These are phyloP conservation scores for Colletotrichum tofieldiae DNA, from an alignment of 2,329 filamentous ascomycete genomes.

Conservation along the genomic window DNA sequence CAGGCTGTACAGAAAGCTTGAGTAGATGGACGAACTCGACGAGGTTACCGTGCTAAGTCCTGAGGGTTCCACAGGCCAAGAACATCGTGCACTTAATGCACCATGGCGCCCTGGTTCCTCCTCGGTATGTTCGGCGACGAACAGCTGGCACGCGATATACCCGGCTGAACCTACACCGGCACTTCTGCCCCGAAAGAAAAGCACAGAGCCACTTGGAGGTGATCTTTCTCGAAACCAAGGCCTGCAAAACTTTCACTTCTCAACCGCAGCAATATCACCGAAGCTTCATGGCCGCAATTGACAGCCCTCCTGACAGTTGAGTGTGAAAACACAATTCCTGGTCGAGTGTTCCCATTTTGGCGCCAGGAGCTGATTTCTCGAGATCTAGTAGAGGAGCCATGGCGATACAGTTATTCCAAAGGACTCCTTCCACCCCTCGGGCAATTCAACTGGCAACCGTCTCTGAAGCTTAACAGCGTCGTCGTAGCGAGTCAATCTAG, in stretches of 20 bases:
- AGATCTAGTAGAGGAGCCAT: not conserved
- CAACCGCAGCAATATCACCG: not conserved
- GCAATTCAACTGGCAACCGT: no score
- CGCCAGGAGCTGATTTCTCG: not conserved
- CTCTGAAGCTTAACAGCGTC: no score
- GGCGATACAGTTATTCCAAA: not conserved
- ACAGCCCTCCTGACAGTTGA: no score
- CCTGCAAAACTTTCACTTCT: not conserved
- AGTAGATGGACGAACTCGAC: not conserved
- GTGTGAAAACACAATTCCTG: not conserved
- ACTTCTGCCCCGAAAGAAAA: no score
- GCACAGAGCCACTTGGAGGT: not conserved
- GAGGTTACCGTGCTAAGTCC: not conserved
- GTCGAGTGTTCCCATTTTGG: not conserved
- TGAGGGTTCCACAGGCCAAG: not conserved
- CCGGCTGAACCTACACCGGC: not conserved
- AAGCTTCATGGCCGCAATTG: not conserved
- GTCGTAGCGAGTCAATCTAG: not conserved
- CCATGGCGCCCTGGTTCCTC: not conserved
- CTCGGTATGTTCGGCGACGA: not conserved
- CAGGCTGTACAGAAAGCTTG: slow-evolving; percentile 43
- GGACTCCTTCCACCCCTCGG: not conserved
- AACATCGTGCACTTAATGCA: not conserved
- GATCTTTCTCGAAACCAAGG: not conserved
- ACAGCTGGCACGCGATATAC: no score